Evolutionary conservation across 2,329 filamentous ascomycete species (phyloP), one percentile per base, ranked within the genome.

Genomic region (Apiospora kogelbergensis): DNA sequence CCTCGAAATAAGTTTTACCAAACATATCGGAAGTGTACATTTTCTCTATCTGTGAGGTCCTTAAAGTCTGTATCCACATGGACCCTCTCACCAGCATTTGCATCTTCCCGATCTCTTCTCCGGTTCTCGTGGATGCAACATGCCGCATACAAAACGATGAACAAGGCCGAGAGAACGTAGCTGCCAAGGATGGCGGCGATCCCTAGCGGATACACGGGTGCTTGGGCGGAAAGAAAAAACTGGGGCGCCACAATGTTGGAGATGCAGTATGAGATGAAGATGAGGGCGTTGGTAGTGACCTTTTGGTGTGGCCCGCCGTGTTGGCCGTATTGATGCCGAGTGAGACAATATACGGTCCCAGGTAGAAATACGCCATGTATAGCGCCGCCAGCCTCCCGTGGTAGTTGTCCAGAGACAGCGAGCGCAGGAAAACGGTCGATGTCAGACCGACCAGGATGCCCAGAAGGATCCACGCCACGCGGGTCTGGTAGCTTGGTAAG

Each of bases 271-370:
- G 70, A 41, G 53, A 84, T 81, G 66, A 84, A 73, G 66, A 83
- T 83, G 37, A 85, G 68, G 0, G 83, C 83, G 2, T 82, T 82
- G 15, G 84, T 81, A 0, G 81, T 85, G 20, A 80, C 84, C 75
- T 83, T 86, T 83, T 86, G 20, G 81, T 87, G 71, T 84, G 84
- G 6, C 84, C 84, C 0, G 83, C 83, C 11, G 85, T 78, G 71
- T 75, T 75, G 24, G 74, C 67, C 6, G 53, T 67, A n/a, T 69
- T 69, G 1, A 78, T 15, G 40, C 68, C 57, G 13, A 77, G 69
- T 10, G 66, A 26, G 2, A 79, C 70, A 30, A 78, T 76, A 44
- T 78, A 77, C 0, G 76, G 74, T 5, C 73, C 75, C 1, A 76
- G 70, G 63, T 78, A 78, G 68, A 76, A 75, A 63, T 77, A 76